Conservation (phyloP, 768 basidiomycete genomes). For the Lactarius hatsudake region DNA sequence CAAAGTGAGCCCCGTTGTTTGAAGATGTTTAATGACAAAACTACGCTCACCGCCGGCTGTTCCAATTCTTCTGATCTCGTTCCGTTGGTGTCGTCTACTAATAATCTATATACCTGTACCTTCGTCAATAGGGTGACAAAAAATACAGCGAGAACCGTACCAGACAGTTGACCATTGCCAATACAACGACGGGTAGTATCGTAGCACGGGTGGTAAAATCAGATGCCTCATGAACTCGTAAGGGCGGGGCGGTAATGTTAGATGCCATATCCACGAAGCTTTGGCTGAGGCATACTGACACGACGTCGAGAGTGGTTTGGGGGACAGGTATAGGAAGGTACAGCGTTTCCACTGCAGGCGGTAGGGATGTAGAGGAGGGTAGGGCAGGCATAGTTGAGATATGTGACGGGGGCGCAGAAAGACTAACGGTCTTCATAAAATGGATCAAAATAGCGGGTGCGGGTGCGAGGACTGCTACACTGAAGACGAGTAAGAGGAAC, state of each 20-base stretch:
- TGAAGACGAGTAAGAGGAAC: conserved; percentile 15
- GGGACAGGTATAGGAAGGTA: background rate
- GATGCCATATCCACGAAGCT: background rate
- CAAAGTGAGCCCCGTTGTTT: background rate
- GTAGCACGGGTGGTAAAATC: background rate
- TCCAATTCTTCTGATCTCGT: background rate
- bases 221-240: background rate
- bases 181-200: conserved; percentile 8
- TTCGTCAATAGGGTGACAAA: background rate
- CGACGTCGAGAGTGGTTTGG: background rate
- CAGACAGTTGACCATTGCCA: conserved; percentile 13
- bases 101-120: conserved; percentile 11
- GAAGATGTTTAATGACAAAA: background rate
- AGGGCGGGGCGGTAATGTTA: background rate
- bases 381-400: background rate
- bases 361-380: background rate
- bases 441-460: background rate
- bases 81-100: background rate
- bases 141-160: background rate
- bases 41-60: conserved; percentile 1
- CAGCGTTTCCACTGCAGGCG: background rate
- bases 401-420: background rate
- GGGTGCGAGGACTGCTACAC: conserved; percentile 14
- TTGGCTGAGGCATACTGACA: background rate
- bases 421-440: conserved; percentile 8